phyloP scores from a whole-genome alignment of 2,329 filamentous ascomycete species.

The Fonsecaea pedrosoi region DNA sequence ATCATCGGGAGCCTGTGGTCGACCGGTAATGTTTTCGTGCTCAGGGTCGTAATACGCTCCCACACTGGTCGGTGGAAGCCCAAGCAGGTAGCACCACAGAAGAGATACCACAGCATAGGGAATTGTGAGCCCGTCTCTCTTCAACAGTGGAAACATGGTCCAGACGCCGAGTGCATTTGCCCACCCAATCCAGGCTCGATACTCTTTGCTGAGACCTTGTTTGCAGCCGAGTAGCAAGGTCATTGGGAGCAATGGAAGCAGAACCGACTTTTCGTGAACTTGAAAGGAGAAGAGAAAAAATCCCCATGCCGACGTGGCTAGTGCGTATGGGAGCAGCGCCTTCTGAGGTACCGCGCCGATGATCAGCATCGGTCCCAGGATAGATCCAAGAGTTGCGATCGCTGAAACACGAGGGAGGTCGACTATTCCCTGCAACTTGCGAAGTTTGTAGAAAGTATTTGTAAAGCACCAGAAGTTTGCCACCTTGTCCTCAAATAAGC shows the following conservation, averaged over 20 bases:
- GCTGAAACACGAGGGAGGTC: constrained; percentile 80
- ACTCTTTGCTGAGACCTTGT: constrained; percentile 76
- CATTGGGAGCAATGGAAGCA: constrained; percentile 92
- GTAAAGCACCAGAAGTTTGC: constrained; percentile 97
- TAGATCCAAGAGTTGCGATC: constrained; percentile 74
- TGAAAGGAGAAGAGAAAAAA: constrained; percentile 99
- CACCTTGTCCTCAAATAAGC: constrained; percentile 97
- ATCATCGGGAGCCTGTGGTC: constrained; percentile 36
- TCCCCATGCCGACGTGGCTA: constrained; percentile 88
- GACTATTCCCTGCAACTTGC: constrained; percentile 68
- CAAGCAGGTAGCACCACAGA: constrained; percentile 90
- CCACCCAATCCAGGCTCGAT: constrained; percentile 91
- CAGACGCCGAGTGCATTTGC: constrained; percentile 87
- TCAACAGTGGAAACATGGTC: constrained; percentile 92
- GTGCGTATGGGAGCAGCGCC: constrained; percentile 76
- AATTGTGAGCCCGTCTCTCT: constrained; percentile 79
- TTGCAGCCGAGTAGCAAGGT: constrained; percentile 81
- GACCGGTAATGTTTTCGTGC: constrained; percentile 36
- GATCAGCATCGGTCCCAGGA: constrained; percentile 78
- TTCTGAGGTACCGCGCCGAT: constrained; percentile 80
- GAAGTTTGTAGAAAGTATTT: constrained; percentile 78
- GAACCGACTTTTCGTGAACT: constrained; percentile 96
- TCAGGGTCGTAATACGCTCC: constrained; percentile 38
- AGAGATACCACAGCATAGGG: constrained; percentile 85
- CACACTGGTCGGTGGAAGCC: constrained; percentile 72